Evolutionary conservation across 2,329 filamentous ascomycete genomes (phyloP), one percentile per base, ranked within the genome.

Genomic region (Pseudogymnoascus sp.): DNA sequence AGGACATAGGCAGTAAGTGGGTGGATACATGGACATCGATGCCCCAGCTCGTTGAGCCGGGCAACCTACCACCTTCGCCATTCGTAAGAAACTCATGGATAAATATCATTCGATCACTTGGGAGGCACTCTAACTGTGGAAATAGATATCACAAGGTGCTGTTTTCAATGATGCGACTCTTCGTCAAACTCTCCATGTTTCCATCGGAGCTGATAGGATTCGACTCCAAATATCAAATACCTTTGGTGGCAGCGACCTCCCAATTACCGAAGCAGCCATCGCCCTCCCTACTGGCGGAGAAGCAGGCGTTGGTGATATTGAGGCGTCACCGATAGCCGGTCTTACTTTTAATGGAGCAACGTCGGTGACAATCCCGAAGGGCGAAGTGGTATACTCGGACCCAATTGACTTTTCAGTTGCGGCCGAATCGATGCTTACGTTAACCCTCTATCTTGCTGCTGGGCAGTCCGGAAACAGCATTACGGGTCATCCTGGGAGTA

Each of bases 151-250:
- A 41, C 74, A 74, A 51, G 73, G 77, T 4, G 73, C 77, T n/a
- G 80, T 84, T 5, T 87, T 89, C 71, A 75, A 77, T 54, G 83
- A 88, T 69, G 81, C 84, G 1, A 89, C 87, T 0, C 79, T 90
- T 67, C 85, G 87, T 2, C 87, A 90, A 73, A 89, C 86, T 0
- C 72, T 89, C 13, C 83, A 85, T 67, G 76, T 86, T 68, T 84
- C 85, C 6, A 78, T 86, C 4, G 80, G 79, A 1, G 80, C 82
- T 2, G 75, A 80, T 2, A 79, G 83, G 21, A 79, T 89, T 66
- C 83, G 87, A 8, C 74, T 90, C 37, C 82, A 84, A 54, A 78
- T 90, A 61, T 87, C 85, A 48, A 90, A 90, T 71, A 83, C 81
- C 0, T 89, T 90, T 68, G 86, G 87, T 2, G 73, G 78, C 1